Evolutionary conservation across 2,329 filamentous ascomycete species (phyloP), one percentile per base, ranked within the genome.

Genomic region (Fonsecaea erecta): DNA sequence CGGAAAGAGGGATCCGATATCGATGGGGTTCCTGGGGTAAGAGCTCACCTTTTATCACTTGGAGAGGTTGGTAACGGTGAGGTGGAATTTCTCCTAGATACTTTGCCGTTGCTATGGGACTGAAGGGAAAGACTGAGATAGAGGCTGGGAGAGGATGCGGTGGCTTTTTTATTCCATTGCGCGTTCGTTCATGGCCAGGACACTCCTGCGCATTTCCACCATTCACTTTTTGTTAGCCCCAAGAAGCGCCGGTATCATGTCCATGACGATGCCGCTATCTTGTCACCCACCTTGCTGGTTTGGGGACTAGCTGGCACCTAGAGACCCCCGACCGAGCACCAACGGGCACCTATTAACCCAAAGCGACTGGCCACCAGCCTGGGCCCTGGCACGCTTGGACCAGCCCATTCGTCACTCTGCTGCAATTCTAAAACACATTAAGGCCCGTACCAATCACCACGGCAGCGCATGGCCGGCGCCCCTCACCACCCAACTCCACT

Each of bases 371-470:
- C 30, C 16, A 11, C 24, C 21, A 21, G 30, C n/a, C 28, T 11
- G n/a, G 57, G 43, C 30, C 9, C 12, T 14, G 14, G 26, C 53
- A 53, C 30, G 54, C 61, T 28, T 28, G n/a, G 53, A 16, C 57
- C 51, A 54, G 21, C 48, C 48, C 46, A 69, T 62, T 69, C 59
- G 67, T 59, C 46, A 18, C 51, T 26, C 43, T n/a, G 26, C 40
- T 46, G 46, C 63, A 65, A 32, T 61, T 68, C 64, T 69, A 64
- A 69, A 69, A 69, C 67, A 69, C 67, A 69, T 69, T 69, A 69
- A 63, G 40, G 34, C 9, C 54, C 52, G 51, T 63, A 60, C 61
- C 64, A 68, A 68, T 68, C 66, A 62, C 51, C 24, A 30, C 24
- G 55, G 32, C 32, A 63, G 63, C 66, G 66, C 63, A 62, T 63